phyloP scores from a whole-genome alignment of 1,284 basidiomycete genomes.

The Pseudomicrostroma phylloplanum region DNA sequence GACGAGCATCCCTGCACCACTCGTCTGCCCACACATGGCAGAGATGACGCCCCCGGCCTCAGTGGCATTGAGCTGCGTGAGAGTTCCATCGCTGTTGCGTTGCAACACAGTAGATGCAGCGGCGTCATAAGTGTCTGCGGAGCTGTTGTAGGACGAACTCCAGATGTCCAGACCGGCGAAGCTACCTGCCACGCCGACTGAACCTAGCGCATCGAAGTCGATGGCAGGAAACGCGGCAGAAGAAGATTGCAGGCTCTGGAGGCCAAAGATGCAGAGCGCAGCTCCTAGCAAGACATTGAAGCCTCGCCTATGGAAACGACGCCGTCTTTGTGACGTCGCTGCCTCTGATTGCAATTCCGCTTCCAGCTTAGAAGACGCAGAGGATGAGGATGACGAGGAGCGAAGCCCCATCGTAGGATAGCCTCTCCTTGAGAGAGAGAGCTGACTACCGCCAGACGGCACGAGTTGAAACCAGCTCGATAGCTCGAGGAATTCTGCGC shows the following conservation, averaged over 20 bases:
- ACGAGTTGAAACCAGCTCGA: too few species aligned
- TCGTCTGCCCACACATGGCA: constrained; percentile 43
- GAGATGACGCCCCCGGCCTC: constrained; percentile 45
- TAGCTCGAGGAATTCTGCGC: too few species aligned
- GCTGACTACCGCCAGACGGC: too few species aligned
- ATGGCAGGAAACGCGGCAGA: constrained; percentile 29
- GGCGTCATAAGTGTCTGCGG: constrained; percentile 29
- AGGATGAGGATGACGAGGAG: too few species aligned
- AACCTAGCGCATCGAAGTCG: constrained; percentile 43
- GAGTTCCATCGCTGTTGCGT: constrained; percentile 35
- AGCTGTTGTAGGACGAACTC: constrained; percentile 25
- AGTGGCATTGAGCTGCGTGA: constrained; percentile 43
- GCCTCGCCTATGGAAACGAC: too few species aligned
- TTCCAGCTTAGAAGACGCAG: too few species aligned
- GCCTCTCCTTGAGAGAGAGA: too few species aligned
- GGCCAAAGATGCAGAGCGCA: too few species aligned
- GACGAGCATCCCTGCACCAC: constrained; percentile 27
- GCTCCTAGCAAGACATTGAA: too few species aligned
- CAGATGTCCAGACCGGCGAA: constrained; percentile 40
- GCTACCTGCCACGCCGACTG: constrained; percentile 37
- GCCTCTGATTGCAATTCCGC: too few species aligned
- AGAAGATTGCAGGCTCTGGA: background rate
- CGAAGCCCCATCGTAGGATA: too few species aligned
- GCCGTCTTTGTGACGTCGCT: too few species aligned
- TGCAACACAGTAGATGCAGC: constrained; percentile 36